Percentiles rank a stretch among this genome's conserved stretches.
These are phyloP conservation scores for Panicum miliaceum DNA, from an alignment of 176 grass and related monocot species.

Conservation along the genomic window DNA sequence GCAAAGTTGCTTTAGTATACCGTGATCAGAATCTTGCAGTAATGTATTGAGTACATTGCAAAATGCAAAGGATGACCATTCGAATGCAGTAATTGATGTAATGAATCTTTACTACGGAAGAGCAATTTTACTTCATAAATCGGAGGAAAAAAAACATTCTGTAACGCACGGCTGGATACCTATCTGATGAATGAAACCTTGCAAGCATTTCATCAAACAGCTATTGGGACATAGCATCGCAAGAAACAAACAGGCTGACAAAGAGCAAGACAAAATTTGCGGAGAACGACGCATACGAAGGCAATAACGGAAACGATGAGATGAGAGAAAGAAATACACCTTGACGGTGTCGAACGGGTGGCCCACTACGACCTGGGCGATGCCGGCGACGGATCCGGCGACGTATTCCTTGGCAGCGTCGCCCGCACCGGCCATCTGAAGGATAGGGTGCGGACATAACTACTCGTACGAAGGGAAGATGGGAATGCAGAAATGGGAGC, in stretches of 20 bases:
- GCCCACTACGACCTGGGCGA: conserved; percentile 67
- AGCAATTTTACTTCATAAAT: neutral
- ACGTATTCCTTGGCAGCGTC: conserved; percentile 66
- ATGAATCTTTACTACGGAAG: neutral
- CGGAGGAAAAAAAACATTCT: neutral
- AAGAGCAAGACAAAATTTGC: neutral
- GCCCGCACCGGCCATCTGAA: conserved; percentile 41
- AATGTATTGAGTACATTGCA: neutral
- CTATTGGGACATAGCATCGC: neutral
- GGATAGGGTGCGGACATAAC: neutral
- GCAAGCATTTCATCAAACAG: conserved; percentile 13
- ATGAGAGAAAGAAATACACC: conserved; percentile 32
- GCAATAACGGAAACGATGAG: neutral
- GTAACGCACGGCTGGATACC: neutral
- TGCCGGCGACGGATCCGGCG: conserved; percentile 60
- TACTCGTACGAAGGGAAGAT: neutral
- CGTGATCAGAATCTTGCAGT: neutral
- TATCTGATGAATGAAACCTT: neutral
- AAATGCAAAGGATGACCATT: neutral
- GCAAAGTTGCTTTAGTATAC: neutral
- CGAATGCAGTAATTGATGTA: neutral
- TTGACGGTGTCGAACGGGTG: conserved; percentile 87
- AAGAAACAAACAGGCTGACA: neutral
- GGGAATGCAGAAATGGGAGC: neutral
- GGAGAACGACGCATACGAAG: neutral